These are phyloP conservation scores for Amaranthus cruentus DNA, from an alignment of 148 eudicot species.

Conservation along the genomic window DNA sequence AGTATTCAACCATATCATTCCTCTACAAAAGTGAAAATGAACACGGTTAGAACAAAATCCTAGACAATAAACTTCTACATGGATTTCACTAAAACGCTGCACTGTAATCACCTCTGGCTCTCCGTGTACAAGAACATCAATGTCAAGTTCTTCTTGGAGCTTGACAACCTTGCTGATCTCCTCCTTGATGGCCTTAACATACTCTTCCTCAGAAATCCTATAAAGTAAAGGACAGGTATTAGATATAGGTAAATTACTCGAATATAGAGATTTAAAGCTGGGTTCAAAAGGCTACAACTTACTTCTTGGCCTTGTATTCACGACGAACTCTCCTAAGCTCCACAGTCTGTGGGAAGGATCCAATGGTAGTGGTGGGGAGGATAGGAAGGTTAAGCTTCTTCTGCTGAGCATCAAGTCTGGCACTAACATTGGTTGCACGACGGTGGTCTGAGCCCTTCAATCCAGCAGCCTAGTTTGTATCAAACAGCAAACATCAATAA, in stretches of 20 bases:
- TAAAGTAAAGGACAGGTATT: constrained; percentile 3
- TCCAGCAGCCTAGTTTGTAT: constrained; percentile 67
- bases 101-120: constrained; percentile 68
- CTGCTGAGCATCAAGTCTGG: constrained; percentile 89
- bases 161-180: constrained; percentile 85
- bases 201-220: constrained; percentile 81
- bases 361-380: constrained; percentile 95
- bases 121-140: constrained; percentile 92
- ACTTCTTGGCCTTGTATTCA: constrained; percentile 94
- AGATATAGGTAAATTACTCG: neutral
- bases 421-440: constrained; percentile 83
- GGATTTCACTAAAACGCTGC: neutral
- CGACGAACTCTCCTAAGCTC: constrained; percentile 93
- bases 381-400: constrained; percentile 96
- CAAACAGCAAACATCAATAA: constrained; percentile 17
- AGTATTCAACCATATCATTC: constrained; percentile 96
- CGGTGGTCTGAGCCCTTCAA: constrained; percentile 92
- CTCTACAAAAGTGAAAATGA: constrained; percentile 39
- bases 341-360: constrained; percentile 92
- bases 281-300: constrained; percentile 17
- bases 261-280: neutral
- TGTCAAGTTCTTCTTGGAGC: constrained; percentile 90
- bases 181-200: constrained; percentile 71
- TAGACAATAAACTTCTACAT: neutral
- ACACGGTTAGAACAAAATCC: constrained; percentile 13